Evolutionary conservation across 1,139 yeast species (phyloP).

Genomic region (Yamadazyma aaseri): DNA sequence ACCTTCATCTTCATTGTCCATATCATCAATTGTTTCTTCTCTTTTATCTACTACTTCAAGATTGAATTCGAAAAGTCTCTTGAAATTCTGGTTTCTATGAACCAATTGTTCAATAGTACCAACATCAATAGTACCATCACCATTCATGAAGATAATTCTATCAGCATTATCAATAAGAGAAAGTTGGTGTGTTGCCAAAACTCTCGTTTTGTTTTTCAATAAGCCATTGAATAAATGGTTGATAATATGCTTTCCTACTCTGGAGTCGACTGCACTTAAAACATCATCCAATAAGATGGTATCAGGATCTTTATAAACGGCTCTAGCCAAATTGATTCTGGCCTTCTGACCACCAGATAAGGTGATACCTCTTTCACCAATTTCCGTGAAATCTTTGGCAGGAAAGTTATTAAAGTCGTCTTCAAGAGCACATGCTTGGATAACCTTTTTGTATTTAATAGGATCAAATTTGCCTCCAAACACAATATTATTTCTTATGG

Average conservation of each 20-base stretch:
- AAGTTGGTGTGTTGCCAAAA: constrained; percentile 49
- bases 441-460: constrained; percentile 27
- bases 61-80: constrained; percentile 19
- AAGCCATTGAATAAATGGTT: constrained; percentile 36
- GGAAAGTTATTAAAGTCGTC: constrained; percentile 39
- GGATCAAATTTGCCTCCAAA: constrained; percentile 32
- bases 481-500: constrained; percentile 37
- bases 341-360: constrained; percentile 53
- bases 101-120: constrained; percentile 41
- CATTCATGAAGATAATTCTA: constrained; percentile 39
- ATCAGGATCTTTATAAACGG: constrained; percentile 41
- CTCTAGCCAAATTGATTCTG: constrained; percentile 45
- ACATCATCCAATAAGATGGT: constrained; percentile 47
- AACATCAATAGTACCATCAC: constrained; percentile 36
- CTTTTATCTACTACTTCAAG: constrained; percentile 21
- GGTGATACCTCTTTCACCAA: constrained; percentile 51
- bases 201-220: constrained; percentile 36
- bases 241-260: constrained; percentile 48
- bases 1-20: background rate
- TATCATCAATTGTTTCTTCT: constrained; percentile 12
- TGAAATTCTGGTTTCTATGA: constrained; percentile 20
- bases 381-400: constrained; percentile 46
- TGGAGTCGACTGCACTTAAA: constrained; percentile 49
- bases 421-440: constrained; percentile 36
- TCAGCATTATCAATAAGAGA: constrained; percentile 44